Evolutionary conservation across 2,329 filamentous ascomycete genomes (phyloP), one percentile per base, ranked within the genome.

Genomic region (Botrytis cinerea): DNA sequence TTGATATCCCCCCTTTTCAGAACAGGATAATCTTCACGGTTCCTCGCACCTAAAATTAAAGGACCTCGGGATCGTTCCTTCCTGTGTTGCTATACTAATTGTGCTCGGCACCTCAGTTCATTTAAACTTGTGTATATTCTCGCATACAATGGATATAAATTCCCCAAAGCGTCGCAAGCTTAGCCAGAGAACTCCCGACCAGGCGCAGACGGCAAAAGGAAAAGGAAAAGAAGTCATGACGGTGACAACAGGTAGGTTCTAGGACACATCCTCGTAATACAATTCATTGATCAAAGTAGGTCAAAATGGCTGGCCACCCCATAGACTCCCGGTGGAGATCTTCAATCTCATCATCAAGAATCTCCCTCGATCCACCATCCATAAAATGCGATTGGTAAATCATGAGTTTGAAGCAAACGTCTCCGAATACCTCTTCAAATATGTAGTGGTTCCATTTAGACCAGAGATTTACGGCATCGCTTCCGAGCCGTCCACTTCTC

Each of bases 381-480:
- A 89, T 80, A 84, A 82, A 45, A 84, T 92, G 81, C 87, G 91
- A 8, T 83, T 92, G 6, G 89, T 91, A 4, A 88, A 85, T 78
- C 84, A 82, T 54, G 88, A 90, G 73, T 88, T 90, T 75, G 88
- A 91, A 74, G 76, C 80, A 20, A 88, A 87, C 74, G 84, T 90
- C 2, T 89, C 89, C 0, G 83, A 84, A 57, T 83, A 85, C 59
- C 85, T 91, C 63, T 92, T 91, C 79, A 84, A 85, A 73, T 89
- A 88, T 62, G 87, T 91, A 14, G 89, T 92, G 9, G 87, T 91
- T 2, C 88, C 89, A 1, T 93, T 92, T 82, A 88, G 87, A 60
- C 86, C 88, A 1, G 87, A 91, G 76, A 87, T 92, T 38, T 91
- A 89, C 79, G 86, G 86, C 62, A 86, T 86, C 81, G 81, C 86